Percentiles rank a stretch among this genome's conserved stretches.
These are phyloP conservation scores for Brasilioporus rufonigricans DNA, from an alignment of 768 basidiomycete species.

Conservation along the genomic window DNA sequence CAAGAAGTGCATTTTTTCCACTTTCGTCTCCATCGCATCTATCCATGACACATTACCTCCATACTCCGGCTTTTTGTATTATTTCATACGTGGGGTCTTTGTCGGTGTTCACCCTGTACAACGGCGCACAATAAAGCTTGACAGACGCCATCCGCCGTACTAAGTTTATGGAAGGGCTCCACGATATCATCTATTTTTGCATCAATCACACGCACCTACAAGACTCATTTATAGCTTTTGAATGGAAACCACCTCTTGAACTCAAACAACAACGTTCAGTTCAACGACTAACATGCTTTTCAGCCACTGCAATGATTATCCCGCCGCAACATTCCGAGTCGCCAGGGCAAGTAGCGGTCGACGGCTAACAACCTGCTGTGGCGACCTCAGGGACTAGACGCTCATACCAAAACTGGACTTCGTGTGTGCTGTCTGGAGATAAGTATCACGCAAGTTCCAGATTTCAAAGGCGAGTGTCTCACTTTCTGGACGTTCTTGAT, in stretches of 20 bases:
- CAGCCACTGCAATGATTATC: background rate
- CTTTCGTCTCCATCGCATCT: background rate
- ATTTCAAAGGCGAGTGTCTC: slow-evolving; percentile 14
- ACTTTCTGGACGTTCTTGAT: slow-evolving; percentile 9
- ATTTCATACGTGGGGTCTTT: background rate
- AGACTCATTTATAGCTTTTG: background rate
- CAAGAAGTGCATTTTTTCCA: background rate
- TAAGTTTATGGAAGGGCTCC: background rate
- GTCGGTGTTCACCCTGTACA: background rate
- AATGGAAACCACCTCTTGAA: slow-evolving; percentile 3
- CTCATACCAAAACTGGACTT: background rate
- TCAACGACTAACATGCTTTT: background rate
- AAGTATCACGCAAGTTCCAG: slow-evolving; percentile 11
- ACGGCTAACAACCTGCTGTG: background rate
- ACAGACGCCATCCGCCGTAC: background rate
- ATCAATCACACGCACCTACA: background rate
- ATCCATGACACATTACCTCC: slow-evolving; percentile 2
- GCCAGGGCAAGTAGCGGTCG: background rate
- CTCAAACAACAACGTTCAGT: slow-evolving; percentile 3
- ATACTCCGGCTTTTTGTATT: slow-evolving; percentile 4
- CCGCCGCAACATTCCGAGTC: background rate
- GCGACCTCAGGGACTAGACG: background rate
- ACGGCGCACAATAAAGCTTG: slow-evolving; percentile 4
- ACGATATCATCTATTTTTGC: background rate
- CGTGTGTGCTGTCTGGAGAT: background rate